phyloP scores from a whole-genome alignment of 1,284 basidiomycete genomes.

The Xanthoconium separans region DNA sequence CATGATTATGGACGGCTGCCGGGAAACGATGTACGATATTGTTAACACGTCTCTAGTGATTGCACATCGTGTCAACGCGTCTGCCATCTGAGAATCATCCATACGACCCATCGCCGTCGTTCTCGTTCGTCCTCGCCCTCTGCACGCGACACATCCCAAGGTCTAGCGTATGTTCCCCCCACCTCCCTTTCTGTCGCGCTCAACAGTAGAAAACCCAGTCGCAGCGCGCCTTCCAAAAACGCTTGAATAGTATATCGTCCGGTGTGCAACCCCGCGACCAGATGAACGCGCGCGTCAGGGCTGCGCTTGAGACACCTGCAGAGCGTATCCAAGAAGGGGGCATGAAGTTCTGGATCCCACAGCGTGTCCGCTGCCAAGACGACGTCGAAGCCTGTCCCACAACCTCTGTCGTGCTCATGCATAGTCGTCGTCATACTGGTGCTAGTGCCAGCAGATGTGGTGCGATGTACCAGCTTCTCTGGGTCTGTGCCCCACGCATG shows the following conservation, averaged over 20 bases:
- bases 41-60: background rate
- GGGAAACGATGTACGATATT: too few species aligned
- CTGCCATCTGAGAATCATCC: conserved; percentile 56
- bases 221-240: conserved; percentile 42
- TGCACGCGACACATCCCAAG: conserved; percentile 52
- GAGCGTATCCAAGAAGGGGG: conserved; percentile 52
- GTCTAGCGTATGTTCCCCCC: conserved; percentile 36
- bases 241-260: conserved; percentile 66
- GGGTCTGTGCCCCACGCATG: conserved; percentile 63
- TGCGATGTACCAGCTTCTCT: background rate
- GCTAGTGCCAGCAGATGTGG: background rate
- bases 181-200: conserved; percentile 49
- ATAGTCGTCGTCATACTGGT: background rate
- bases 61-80: background rate
- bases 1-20: background rate
- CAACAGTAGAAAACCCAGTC: conserved; percentile 48
- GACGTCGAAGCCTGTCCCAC: conserved; percentile 50
- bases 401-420: background rate
- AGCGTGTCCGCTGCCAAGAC: conserved; percentile 73
- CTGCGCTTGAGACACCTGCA: conserved; percentile 43
- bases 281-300: conserved; percentile 47
- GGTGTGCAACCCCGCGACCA: conserved; percentile 72
- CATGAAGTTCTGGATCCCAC: conserved; percentile 66
- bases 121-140: conserved; percentile 61
- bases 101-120: conserved; percentile 67